phyloP scores from a whole-genome alignment of 2,329 filamentous ascomycete species.

The Didymella glomerata region DNA sequence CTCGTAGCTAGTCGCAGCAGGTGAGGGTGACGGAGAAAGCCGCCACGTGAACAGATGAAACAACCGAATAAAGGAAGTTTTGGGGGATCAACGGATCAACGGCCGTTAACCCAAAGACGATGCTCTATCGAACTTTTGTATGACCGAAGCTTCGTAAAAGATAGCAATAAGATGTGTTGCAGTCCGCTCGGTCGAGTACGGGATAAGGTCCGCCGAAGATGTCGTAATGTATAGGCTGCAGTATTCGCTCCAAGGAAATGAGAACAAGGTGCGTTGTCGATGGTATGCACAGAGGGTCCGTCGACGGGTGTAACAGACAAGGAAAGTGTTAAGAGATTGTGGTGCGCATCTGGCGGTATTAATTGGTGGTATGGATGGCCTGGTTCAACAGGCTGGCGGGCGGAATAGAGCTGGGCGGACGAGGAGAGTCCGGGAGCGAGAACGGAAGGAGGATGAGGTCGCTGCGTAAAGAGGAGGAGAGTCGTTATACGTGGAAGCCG shows the following conservation, averaged over 20 bases:
- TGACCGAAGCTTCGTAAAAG: conserved; percentile 40
- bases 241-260: conserved; percentile 39
- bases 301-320: conserved; percentile 51
- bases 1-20: conserved; percentile 43
- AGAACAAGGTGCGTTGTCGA: conserved; percentile 46
- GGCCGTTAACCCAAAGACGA: conserved; percentile 46
- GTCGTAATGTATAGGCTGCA: conserved; percentile 43
- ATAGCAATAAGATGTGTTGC: conserved; percentile 47
- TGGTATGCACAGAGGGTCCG: conserved; percentile 52
- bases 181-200: conserved; percentile 11
- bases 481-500: conserved; percentile 52
- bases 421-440: conserved; percentile 41
- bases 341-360: conserved; percentile 55
- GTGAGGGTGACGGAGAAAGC: conserved; percentile 26
- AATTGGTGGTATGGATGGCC: conserved; percentile 50
- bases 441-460: conserved; percentile 39
- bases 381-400: conserved; percentile 51
- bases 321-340: conserved; percentile 55
- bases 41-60: conserved; percentile 35
- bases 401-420: conserved; percentile 30
- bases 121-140: conserved; percentile 52
- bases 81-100: conserved; percentile 48
- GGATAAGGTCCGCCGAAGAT: conserved; percentile 24
- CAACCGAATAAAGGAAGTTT: conserved; percentile 37
- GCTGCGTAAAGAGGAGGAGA: conserved; percentile 50